Evolutionary conservation across 345 rosid species (phyloP).

Genomic region (Boechera stricta): DNA sequence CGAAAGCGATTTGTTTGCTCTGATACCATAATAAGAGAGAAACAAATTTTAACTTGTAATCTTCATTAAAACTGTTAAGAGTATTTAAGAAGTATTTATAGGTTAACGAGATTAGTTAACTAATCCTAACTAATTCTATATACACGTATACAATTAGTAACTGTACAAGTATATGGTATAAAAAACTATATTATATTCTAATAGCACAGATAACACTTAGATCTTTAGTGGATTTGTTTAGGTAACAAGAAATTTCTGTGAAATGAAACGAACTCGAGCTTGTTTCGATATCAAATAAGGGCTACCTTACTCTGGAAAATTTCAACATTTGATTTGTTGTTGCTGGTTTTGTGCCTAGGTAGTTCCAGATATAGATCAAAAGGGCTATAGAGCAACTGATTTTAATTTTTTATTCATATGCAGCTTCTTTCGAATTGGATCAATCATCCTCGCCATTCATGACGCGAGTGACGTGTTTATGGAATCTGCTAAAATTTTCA

Average conservation of each 20-base stretch:
- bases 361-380: not conserved
- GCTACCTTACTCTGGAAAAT: too few species aligned
- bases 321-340: not conserved
- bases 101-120: too few species aligned
- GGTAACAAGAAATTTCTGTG: not conserved
- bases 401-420: slow-evolving; percentile 2
- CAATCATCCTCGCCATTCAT: slow-evolving; percentile 78
- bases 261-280: not conserved
- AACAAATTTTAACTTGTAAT: too few species aligned
- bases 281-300: not conserved
- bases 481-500: slow-evolving; percentile 87
- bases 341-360: too few species aligned
- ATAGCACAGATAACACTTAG: not conserved
- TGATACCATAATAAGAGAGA: too few species aligned
- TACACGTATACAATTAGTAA: too few species aligned
- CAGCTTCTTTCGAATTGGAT: slow-evolving; percentile 79
- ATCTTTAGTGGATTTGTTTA: not conserved
- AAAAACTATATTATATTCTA: too few species aligned
- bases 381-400: not conserved
- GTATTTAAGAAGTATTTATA: too few species aligned
- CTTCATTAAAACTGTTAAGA: too few species aligned
- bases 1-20: too few species aligned
- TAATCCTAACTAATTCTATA: too few species aligned
- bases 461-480: slow-evolving; percentile 84
- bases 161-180: too few species aligned